Base-by-base conservation (phyloP, 495 filamentous ascomycete genomes). In the Neurospora sp. region DNA sequence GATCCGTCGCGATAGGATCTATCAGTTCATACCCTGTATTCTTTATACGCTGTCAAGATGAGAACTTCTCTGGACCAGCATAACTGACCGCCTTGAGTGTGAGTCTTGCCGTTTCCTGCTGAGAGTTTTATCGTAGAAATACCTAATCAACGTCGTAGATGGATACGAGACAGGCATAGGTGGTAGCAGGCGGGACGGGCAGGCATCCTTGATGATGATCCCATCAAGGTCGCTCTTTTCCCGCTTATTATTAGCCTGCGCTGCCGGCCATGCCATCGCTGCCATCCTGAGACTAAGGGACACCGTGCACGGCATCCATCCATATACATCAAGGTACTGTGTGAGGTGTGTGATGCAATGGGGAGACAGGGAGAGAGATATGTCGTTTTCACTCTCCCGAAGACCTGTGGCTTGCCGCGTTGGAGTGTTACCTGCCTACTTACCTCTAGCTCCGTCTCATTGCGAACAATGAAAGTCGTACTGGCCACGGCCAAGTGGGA, bases 361-460 rank as follows among this genome's bases (percentile, higher is more conserved):
- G 48, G 45, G 22, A 53, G 45, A 59, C 48, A 45, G 42, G n/a
- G 9, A 45, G 8, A 45, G 53, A 31, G 53, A 61, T 65, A 65
- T 35, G 53, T 35, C 27, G 14, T 65, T 65, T 65, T 68, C 61
- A 41, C 22, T 38, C 72, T 71, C 68, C 74, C 53, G 72, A 70
- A 5, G 69, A 22, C 40, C 71, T 75, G 71, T 70, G 70, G 70
- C 68, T 73, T 75, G 42, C 74, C 72, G 73, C 69, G 12, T 69
- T 65, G 70, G 35, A 35, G 53, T 65, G 53, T 65, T 65, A 65
- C 27, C 27, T 65, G 17, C 69, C 69, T 48, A 17, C 41, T n/a
- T 70, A 9, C 40, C 69, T 53, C 22, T 70, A 27, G 40, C 69
- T 41, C 41, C 40, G 45, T 70, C 41, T 20, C 3, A 37, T 65